Evolutionary conservation across 495 filamentous ascomycete species (phyloP).

Genomic region (Penicillium pancosmium): DNA sequence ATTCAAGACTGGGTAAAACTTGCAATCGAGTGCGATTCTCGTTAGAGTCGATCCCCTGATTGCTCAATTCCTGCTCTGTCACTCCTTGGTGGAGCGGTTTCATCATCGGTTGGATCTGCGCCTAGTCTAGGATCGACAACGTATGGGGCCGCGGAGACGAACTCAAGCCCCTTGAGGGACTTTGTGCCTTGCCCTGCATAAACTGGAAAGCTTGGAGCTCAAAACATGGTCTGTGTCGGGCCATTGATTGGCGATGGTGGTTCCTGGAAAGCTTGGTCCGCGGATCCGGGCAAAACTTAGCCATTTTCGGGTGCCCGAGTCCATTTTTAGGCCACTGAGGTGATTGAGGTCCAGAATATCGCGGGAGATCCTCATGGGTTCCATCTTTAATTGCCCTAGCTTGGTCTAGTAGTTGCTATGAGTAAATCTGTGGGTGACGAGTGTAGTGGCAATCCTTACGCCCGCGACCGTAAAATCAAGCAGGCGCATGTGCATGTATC

Average conservation of each 20-base stretch:
- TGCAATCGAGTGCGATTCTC: too few relatives aligned
- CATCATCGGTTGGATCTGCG: neutral
- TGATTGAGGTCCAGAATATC: neutral
- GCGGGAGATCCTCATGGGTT: neutral
- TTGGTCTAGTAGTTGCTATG: neutral
- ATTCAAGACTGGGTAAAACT: too few relatives aligned
- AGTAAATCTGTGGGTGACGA: neutral
- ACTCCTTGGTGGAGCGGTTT: neutral
- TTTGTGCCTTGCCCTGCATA: constrained; percentile 4
- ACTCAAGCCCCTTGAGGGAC: neutral
- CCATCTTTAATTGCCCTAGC: neutral
- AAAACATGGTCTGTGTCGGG: neutral
- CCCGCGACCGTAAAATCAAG: neutral
- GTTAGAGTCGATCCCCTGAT: neutral
- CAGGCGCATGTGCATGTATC: neutral
- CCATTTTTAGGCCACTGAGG: neutral
- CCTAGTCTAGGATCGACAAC: neutral
- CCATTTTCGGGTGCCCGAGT: neutral
- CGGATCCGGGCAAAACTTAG: constrained; percentile 3
- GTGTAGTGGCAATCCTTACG: neutral
- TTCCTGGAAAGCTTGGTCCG: neutral
- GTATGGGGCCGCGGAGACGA: neutral
- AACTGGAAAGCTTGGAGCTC: neutral
- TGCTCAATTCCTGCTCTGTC: neutral
- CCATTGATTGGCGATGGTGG: neutral